Evolutionary conservation across 192 early-diverging fungal genomes (phyloP), one percentile per base, ranked within the genome.

Genomic region (Rhizoclosmatium globosum): DNA sequence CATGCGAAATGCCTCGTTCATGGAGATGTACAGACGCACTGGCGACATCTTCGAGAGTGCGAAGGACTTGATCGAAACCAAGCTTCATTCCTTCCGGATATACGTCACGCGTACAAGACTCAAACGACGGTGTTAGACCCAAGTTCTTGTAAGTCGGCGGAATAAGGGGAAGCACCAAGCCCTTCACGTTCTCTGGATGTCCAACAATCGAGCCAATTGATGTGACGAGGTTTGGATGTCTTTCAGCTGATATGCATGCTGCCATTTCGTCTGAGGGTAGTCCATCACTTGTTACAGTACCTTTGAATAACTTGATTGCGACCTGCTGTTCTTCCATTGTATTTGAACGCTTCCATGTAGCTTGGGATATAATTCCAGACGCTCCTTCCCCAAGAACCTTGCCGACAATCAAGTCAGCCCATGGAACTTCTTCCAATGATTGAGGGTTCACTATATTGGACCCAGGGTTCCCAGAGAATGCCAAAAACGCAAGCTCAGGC

Each of bases 271-370:
- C 53, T 3, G 44, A 41, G 41, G 80, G 80, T 38, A 38, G 56
- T 13, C 80, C 80, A 43, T 81, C 80, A 43, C 66, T 71, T 21
- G 80, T 81, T 3, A 77, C 65, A 15, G 38, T 41, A 19, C 68
- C 73, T 58, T 81, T 81, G 60, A 81, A 81, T 46, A 77, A 11
- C 47, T 81, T 81, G 13, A 81, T 57, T 23, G 80, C 80, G 47
- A 72, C 62, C 6, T 50, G 4, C 15, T 50, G 4, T 4, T 4
- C 15, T 50, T 50, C 48, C 4, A 50, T 4, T 46, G 42, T n/a
- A 2, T 47, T 50, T 38, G 2, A 45, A 38, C 19, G 3, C 44
- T 15, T 11, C 67, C 50, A 71, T 7, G 21, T n/a, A 4, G 57
- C 80, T 46, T 64, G 48, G 45, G 56, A 81, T n/a, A 81, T 77